These are phyloP conservation scores for Pisolithus sp. DNA, from an alignment of 768 basidiomycete genomes.

Conservation along the genomic window DNA sequence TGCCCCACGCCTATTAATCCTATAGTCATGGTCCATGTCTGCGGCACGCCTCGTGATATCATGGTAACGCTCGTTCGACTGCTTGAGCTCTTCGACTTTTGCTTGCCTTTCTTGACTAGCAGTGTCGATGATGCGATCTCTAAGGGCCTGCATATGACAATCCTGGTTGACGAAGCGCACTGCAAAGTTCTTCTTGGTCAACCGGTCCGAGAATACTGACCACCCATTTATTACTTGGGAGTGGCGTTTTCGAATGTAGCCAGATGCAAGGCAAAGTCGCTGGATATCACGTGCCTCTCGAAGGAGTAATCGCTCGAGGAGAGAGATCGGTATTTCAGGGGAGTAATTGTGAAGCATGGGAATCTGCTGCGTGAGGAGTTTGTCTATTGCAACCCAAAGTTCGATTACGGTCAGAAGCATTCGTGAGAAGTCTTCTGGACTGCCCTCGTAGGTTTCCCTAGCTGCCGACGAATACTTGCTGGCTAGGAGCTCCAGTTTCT, in stretches of 20 bases:
- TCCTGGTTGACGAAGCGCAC: slow-evolving; percentile 31
- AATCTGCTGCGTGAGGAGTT: slow-evolving; percentile 9
- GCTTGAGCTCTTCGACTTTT: background rate
- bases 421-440: slow-evolving; percentile 34
- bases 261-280: slow-evolving; percentile 21
- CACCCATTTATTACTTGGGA: slow-evolving; percentile 3
- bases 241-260: slow-evolving; percentile 30
- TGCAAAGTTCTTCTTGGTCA: slow-evolving; percentile 20
- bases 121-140: slow-evolving; percentile 22
- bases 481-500: slow-evolving; percentile 18
- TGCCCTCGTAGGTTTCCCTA: slow-evolving; percentile 19
- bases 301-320: slow-evolving; percentile 25
- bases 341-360: slow-evolving; percentile 27
- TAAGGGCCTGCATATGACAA: slow-evolving; percentile 16
- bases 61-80: slow-evolving; percentile 11
- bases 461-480: slow-evolving; percentile 25
- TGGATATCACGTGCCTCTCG: slow-evolving; percentile 21
- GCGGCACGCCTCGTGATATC: background rate
- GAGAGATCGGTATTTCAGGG: slow-evolving; percentile 25
- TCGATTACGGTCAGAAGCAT: slow-evolving; percentile 37
- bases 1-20: slow-evolving; percentile 24
- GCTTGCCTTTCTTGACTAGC: slow-evolving; percentile 9
- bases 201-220: slow-evolving; percentile 30
- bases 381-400: slow-evolving; percentile 34
- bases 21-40: slow-evolving; percentile 3